A percentile compares a stretch with the other conserved stretches of the same genome.
These are phyloP conservation scores for Eucalyptus rudis DNA, from an alignment of 345 rosid species.

Conservation along the genomic window DNA sequence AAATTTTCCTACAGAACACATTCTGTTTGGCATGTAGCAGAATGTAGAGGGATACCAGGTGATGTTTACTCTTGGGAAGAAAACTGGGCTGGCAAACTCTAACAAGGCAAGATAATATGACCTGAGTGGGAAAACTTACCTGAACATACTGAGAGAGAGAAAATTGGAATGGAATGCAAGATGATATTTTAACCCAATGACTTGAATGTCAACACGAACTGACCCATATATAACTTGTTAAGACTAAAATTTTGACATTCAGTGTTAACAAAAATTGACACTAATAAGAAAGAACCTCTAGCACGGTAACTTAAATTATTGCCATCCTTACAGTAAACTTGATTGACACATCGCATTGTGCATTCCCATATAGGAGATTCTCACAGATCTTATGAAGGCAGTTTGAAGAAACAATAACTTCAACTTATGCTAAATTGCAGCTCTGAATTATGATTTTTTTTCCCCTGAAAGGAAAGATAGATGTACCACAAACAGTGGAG, in stretches of 20 bases:
- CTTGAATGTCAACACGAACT: background rate
- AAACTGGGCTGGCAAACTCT: background rate
- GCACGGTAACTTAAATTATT: background rate
- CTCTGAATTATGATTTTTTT: background rate
- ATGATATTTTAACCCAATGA: background rate
- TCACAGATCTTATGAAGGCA: background rate
- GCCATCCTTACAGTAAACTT: background rate
- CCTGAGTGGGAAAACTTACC: background rate
- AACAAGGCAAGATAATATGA: background rate
- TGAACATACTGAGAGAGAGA: background rate
- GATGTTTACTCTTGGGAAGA: background rate
- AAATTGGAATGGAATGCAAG: background rate
- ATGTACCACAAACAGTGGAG: background rate
- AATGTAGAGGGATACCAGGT: background rate
- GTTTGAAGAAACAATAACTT: background rate
- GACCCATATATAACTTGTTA: background rate
- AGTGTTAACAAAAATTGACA: background rate
- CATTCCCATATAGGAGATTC: background rate
- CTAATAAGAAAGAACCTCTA: background rate
- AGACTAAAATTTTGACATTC: background rate
- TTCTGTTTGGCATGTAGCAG: background rate
- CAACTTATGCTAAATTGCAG: background rate
- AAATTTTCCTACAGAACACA: background rate
- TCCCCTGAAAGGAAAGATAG: background rate
- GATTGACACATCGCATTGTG: background rate